Evolutionary conservation across 1,139 yeast genomes (phyloP), one percentile per base, ranked within the genome.

Genomic region (Suhomyces coccinellae): DNA sequence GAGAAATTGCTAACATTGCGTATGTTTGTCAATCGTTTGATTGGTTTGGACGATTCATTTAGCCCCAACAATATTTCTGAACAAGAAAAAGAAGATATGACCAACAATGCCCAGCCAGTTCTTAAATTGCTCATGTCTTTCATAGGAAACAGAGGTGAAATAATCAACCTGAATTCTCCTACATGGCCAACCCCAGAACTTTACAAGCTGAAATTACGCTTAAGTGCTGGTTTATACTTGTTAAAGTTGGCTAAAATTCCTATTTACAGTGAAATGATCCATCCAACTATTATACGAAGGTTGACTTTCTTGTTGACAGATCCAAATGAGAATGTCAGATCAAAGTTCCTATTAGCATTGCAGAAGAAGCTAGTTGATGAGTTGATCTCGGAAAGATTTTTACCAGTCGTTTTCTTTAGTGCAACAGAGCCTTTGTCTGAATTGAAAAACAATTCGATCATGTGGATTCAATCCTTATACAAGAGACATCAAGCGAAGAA

Each of bases 111-210:
- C 0, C 79, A 74, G 44, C 89, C 91, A 8, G 82, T 87, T 0
- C 64, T 88, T 49, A 87, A 85, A 53, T 66, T 88, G 33, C 71
- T 89, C 36, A 71, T 79, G 34, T 80, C 91, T 2, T 68, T 87
- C 29, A 79, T 90, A 39, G 80, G 83, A 3, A 85, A 85, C 59
- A 86, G 87, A 39, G 97, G 97, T n/a, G 97, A 90, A 57, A 76
- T 90, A 24, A 79, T 84, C 3, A 71, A 77, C 24, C 73, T 73
- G 22, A 70, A 71, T 37, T 56, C 73, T 4, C 66, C 63, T 4
- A 63, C 69, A 12, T 72, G 66, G 56, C 82, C 85, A n/a, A 86
- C 96, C 0, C 96, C 96, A 7, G 68, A 64, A 31, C 63, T 66
- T 26, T 82, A 71, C 55, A 85, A 83, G 54, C 75, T 82, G 51